Evolutionary conservation across 495 filamentous ascomycete genomes (phyloP).

Genomic region (Xylaria bambusicola): DNA sequence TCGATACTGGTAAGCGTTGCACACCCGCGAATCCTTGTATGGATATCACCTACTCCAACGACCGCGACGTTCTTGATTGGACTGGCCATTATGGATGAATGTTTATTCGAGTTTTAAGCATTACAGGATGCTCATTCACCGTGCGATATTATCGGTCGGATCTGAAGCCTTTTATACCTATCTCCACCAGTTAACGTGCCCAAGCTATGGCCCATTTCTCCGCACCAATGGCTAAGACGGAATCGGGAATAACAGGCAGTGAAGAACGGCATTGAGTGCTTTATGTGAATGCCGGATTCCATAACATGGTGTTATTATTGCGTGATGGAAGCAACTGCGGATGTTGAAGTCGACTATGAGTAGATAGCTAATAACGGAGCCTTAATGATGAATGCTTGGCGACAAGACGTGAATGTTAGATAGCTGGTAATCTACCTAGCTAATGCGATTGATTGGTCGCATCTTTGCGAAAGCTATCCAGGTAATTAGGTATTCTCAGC

Average conservation of each 20-base stretch:
- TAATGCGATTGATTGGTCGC: too few species aligned
- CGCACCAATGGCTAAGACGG: neutral
- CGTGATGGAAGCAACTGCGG: constrained; percentile 1
- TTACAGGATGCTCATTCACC: neutral
- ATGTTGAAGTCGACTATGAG: neutral
- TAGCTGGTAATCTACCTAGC: too few species aligned
- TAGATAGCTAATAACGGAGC: neutral
- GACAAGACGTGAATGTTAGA: too few species aligned
- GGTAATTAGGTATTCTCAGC: too few species aligned
- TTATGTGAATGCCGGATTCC: neutral
- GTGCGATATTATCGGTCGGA: neutral
- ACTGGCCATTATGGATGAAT: constrained; percentile 1
- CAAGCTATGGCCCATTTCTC: neutral
- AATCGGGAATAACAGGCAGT: neutral
- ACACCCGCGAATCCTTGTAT: neutral
- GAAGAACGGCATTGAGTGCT: neutral
- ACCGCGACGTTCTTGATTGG: constrained; percentile 54
- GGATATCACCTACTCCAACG: constrained; percentile 46
- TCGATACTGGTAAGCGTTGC: constrained; percentile 6
- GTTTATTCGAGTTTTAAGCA: neutral
- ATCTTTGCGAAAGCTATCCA: too few species aligned
- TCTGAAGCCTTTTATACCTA: constrained; percentile 2
- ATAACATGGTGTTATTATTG: constrained; percentile 6
- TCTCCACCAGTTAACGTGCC: neutral
- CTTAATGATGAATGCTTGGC: neutral